Base-by-base conservation (phyloP, 1,284 basidiomycete genomes). In the Ceratobasidium theobromae region DNA sequence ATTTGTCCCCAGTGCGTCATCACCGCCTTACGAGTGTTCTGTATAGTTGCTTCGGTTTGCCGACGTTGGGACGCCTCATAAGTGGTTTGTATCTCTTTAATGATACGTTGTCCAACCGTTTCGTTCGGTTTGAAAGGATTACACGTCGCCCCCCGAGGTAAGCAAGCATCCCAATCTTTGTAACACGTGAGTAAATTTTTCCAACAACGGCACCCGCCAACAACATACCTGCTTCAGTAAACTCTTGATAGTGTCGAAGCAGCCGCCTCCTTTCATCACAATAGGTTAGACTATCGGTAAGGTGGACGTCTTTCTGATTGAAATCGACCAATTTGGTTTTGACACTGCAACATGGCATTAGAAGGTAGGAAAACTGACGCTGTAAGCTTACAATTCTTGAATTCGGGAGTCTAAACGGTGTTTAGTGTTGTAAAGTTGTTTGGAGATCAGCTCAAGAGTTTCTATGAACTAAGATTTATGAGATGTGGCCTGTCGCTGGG, bases 1-100 rank as follows among this genome's bases (percentile, higher is more conserved):
- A 64, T 33, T 23, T 43, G 35, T 18, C 53, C 12, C 60, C 60
- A 64, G 21, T 64, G 60, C 8, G 33, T 11, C 21, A 43, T 53
- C 28, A 53, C 49, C 35, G 38, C 38, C 9, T 43, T 49, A 30
- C 49, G 49, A 30, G 60, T 51, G 12, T 52, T 43, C 16, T 49
- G 60, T 12, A 43, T 9, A 30, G 49, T 45, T 45, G 48, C 49
- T 45, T 64, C 60, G 8, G 23, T n/a, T 32, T 52, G 32, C n/a
- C 60, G 48, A 25, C 60, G 60, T 45, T 64, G 14, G 21, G 38
- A 33, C 32, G 48, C 40, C 4, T 28, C 60, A 1, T 52, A 16
- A 48, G 53, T 64, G 16, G 35, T 16, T 30, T 64, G 25, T 49
- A 64, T 64, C 21, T 64, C 60, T 21, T 64, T 38, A 16, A 41